These are phyloP conservation scores for Starmera quercuum DNA, from an alignment of 805 yeast genomes.

Conservation along the genomic window DNA sequence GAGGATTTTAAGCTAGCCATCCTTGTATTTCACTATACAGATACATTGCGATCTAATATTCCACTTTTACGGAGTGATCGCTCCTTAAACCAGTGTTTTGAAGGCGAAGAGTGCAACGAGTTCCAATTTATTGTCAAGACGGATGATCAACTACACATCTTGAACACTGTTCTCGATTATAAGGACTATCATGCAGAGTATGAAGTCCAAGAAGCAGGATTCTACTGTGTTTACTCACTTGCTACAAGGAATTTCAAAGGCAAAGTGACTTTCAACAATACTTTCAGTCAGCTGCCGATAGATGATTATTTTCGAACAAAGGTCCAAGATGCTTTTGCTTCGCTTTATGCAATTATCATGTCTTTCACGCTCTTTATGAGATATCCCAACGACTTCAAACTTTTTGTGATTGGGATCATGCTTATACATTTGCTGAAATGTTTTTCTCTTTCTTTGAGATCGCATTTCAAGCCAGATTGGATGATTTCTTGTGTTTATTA, in stretches of 20 bases:
- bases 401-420: background rate
- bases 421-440: background rate
- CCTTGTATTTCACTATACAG: background rate
- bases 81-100: background rate
- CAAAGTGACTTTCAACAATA: background rate
- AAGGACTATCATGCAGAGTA: slow-evolving; percentile 1
- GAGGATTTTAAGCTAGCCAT: background rate
- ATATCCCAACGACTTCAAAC: background rate
- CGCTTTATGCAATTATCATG: background rate
- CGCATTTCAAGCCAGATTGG: no score
- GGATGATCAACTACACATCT: background rate
- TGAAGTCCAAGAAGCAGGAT: background rate
- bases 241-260: background rate
- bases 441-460: background rate
- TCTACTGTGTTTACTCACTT: background rate
- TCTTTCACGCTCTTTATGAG: background rate
- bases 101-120: background rate
- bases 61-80: background rate
- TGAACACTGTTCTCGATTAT: slow-evolving; percentile 2
- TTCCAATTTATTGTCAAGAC: background rate
- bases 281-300: background rate
- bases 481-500: no score
- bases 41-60: background rate
- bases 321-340: background rate
- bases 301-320: background rate